phyloP scores from a whole-genome alignment of 192 early-diverging fungal species.

The Entomortierella parvispora region DNA sequence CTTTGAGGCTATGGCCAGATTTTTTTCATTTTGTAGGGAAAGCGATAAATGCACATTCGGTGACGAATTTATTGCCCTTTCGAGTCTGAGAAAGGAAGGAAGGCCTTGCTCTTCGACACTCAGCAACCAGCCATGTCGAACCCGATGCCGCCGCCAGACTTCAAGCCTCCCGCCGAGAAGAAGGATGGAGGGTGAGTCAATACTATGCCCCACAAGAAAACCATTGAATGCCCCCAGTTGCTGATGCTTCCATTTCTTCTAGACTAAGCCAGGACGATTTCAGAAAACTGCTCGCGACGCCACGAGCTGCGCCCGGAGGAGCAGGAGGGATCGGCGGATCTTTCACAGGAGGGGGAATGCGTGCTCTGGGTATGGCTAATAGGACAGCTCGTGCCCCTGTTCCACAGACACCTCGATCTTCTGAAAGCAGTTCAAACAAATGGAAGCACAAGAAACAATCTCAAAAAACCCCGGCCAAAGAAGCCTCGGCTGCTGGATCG shows the following conservation, averaged over 20 bases:
- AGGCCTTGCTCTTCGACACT: too few species aligned
- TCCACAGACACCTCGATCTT: conserved; percentile 26
- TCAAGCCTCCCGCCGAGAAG: conserved; percentile 43
- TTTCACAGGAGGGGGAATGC: conserved; percentile 58
- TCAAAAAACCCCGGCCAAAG: conserved; percentile 39
- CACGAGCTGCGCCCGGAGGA: conserved; percentile 56
- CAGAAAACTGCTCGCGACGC: conserved; percentile 78
- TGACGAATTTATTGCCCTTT: too few species aligned
- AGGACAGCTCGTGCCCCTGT: conserved; percentile 27
- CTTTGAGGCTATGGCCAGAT: too few species aligned
- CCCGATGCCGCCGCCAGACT: conserved; percentile 45
- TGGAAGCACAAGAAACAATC: conserved; percentile 31
- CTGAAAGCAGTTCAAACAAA: conserved; percentile 15
- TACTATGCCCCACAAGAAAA: neutral
- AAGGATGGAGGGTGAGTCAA: conserved; percentile 23
- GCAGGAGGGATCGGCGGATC: conserved; percentile 45
- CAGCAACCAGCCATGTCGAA: conserved; percentile 54
- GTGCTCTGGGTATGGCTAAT: conserved; percentile 55
- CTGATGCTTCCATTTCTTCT: neutral
- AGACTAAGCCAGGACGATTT: conserved; percentile 85
- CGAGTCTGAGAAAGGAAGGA: too few species aligned
- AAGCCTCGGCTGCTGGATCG: conserved; percentile 22
- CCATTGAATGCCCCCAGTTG: neutral
- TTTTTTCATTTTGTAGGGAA: too few species aligned
- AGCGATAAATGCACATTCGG: too few species aligned